Evolutionary conservation across 129 eudicot species (phyloP), one percentile per base, ranked within the genome.

Genomic region (Apium graveolens): DNA sequence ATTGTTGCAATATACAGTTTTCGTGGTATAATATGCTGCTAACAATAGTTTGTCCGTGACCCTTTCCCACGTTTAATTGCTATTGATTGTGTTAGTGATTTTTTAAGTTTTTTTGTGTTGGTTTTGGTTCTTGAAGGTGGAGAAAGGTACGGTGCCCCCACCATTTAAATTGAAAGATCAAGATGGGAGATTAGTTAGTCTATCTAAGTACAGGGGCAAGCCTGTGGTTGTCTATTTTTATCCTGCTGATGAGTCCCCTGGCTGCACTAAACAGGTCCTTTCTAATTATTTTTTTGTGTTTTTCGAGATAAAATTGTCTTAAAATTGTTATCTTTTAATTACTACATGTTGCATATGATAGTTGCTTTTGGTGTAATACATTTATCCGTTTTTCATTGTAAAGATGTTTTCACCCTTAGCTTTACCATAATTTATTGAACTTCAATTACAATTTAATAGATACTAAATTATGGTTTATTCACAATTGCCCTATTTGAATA

Each of bases 181-280:
- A 89, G 91, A 92, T 60, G 99, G 97, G 21, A 96, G 48, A 78
- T 81, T 32, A 77, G 99, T 96, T 81, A 92, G 88, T 80, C 91
- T 96, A 46, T 88, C 97, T 70, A 92, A 90, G 74, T 96, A 84
- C 86, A 96, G 92, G 80, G 97, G 97, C 74, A 96, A 88, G 90
- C 99, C 99, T 78, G 84, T 92, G 5, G 90, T 96, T 74, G 84
- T 96, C 84, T 96, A 96, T 78, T 96, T 96, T 85, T 96, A 96
- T 82, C 99, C 99, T 78, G 99, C 96, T 85, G 99, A 96, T 86
- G 99, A 96, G 82, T 87, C 97, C 86, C 99, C 99, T 88, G 99
- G 99, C 76, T 96, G 99, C 85, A 96, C 99, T 83, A 96, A 96
- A 82, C 99, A 96, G 95, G 99, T 88, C 70, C n/a, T 7, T n/a